These are phyloP conservation scores for Termitomyces sp. DNA, from an alignment of 768 basidiomycete genomes.

Conservation along the genomic window DNA sequence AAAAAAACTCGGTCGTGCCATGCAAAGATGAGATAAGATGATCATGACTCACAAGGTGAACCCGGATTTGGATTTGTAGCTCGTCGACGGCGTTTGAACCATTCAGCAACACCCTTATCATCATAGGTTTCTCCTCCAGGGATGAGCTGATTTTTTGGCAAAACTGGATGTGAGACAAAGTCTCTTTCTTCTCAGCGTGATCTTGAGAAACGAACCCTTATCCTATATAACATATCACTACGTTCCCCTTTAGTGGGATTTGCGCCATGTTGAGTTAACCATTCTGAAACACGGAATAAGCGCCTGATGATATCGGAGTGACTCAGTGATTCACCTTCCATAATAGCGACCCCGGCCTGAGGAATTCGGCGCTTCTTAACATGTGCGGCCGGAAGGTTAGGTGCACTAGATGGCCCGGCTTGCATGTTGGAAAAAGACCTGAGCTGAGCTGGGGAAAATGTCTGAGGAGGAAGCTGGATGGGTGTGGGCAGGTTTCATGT, in stretches of 20 bases:
- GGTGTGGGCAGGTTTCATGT: neutral
- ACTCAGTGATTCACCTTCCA: constrained; percentile 19
- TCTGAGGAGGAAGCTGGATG: neutral
- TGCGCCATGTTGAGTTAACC: constrained; percentile 1
- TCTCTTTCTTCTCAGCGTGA: neutral
- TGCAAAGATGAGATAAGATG: neutral
- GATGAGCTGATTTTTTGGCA: constrained; percentile 5
- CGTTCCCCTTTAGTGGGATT: constrained; percentile 8
- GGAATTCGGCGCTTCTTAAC: constrained; percentile 8
- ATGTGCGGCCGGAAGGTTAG: neutral
- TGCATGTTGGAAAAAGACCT: constrained; percentile 1
- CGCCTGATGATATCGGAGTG: neutral
- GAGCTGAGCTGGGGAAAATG: neutral
- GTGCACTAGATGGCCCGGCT: constrained; percentile 11
- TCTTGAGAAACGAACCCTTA: constrained; percentile 6
- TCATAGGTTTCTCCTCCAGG: constrained; percentile 13
- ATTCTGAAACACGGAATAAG: constrained; percentile 7
- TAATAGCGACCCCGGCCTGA: constrained; percentile 12
- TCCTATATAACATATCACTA: constrained; percentile 11
- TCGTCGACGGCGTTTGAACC: constrained; percentile 14
- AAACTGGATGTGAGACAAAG: neutral
- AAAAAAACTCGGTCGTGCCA: neutral
- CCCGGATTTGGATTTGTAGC: neutral
- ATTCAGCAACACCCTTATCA: neutral
- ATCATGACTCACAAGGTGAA: neutral